Evolutionary conservation across 139 green algal genomes (phyloP).

Genomic region (Gonium pectorale): DNA sequence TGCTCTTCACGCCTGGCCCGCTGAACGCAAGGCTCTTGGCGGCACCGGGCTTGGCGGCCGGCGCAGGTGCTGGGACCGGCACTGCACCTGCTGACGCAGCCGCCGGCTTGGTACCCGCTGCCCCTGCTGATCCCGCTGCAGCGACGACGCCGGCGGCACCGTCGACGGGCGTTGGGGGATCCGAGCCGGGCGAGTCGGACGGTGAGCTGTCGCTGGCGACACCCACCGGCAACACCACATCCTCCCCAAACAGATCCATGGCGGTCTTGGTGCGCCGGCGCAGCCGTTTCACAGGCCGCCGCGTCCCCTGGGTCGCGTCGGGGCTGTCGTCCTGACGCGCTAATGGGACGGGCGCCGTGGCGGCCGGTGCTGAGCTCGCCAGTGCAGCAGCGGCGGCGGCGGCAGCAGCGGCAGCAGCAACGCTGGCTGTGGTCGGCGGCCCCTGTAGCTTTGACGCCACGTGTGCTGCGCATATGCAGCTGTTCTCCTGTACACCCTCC

Average conservation of each 20-base stretch:
- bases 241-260: slow-evolving; percentile 17
- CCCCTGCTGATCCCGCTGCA: too few relatives aligned
- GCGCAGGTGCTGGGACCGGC: too few relatives aligned
- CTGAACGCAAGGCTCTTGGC: too few relatives aligned
- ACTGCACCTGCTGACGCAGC: too few relatives aligned
- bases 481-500: too few relatives aligned
- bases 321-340: neutral
- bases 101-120: too few relatives aligned
- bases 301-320: neutral
- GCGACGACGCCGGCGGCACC: neutral
- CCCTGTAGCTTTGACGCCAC: too few relatives aligned
- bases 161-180: neutral
- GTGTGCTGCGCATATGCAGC: too few relatives aligned
- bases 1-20: too few relatives aligned
- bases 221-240: neutral
- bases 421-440: too few relatives aligned
- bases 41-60: too few relatives aligned
- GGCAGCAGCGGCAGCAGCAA: neutral
- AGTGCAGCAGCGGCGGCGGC: neutral
- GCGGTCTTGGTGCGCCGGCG: neutral
- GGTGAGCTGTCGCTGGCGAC: neutral
- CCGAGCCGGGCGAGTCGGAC: slow-evolving; percentile 1
- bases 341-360: neutral
- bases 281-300: neutral
- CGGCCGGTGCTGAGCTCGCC: neutral